Conservation (phyloP, 2,329 filamentous ascomycete species). For the Calonectria hongkongensis region DNA sequence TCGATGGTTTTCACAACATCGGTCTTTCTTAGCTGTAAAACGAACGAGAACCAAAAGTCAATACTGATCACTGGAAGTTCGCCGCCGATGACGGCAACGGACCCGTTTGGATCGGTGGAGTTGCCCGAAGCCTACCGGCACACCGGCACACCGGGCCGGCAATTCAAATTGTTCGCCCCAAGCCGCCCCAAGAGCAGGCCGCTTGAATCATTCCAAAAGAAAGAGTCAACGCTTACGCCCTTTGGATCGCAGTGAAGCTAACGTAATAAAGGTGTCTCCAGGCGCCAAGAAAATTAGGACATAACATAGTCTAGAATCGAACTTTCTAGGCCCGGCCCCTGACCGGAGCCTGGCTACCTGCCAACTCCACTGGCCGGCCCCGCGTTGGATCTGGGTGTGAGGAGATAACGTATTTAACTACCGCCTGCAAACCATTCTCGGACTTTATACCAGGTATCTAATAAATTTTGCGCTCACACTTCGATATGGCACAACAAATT, state of each 20-base stretch:
- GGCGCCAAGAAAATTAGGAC: slow-evolving; percentile 42
- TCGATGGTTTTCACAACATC: not conserved
- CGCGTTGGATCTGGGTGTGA: not conserved
- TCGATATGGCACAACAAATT: slow-evolving; percentile 46
- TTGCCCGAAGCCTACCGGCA: slow-evolving; percentile 27
- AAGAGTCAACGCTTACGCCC: not conserved
- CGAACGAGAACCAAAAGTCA: not conserved
- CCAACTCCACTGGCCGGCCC: not conserved
- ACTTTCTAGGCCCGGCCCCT: slow-evolving; percentile 39
- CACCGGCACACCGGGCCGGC: slow-evolving; percentile 23
- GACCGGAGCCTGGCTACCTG: slow-evolving; percentile 30
- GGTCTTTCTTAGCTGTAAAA: too few relatives aligned
- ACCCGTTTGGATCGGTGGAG: slow-evolving; percentile 17
- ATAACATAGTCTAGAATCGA: slow-evolving; percentile 22
- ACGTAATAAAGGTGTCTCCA: slow-evolving; percentile 46
- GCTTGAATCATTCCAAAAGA: too few relatives aligned
- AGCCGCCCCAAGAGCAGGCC: not conserved
- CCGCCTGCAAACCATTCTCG: not conserved
- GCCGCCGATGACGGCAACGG: not conserved
- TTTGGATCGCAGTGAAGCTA: slow-evolving; percentile 34
- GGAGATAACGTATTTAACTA: slow-evolving; percentile 10
- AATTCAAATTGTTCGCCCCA: not conserved
- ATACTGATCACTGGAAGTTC: not conserved
- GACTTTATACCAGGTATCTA: too few relatives aligned
- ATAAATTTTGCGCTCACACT: not conserved